Base-by-base conservation (phyloP, 257 asterid species). In the Nicotiana tomentosiformis region DNA sequence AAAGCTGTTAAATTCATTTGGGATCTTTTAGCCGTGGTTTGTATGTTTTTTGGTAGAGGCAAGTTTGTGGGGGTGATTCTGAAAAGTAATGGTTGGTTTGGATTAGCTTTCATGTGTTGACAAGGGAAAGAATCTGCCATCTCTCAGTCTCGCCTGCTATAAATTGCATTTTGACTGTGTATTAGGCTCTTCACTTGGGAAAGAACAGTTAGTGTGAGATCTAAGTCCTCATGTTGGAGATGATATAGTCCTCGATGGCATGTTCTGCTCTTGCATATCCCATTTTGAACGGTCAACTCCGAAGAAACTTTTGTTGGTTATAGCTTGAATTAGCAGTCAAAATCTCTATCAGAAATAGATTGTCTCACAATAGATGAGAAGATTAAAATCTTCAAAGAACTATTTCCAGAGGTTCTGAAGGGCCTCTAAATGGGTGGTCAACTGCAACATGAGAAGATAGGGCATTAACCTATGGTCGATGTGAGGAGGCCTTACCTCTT, bases 71-170 rank as follows among this genome's bases (percentile, higher is more conserved):
- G 60, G 26, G 20, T 46, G 79, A 72, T 72, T 72, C 61, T 23
- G 35, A 49, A 72, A 70, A 72, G 79, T 23, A 72, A 72, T 49
- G 79, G 80, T 29, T 76, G 80, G 39, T 74, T 74, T 26, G 61
- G 39, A 49, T 74, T 74, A 23, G 7, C 62, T 74, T 74, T 74
- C 43, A 74, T 74, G 7, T 76, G 80, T 23, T 29, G 58, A 53
- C 58, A 26, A 51, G 5, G 61, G 39, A 23, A 72, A 49, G 39
- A 72, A 46, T 16, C 37, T 72, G 20, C 23, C 37, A 29, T 74
- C 12, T 74, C 62, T 72, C 9, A 12, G 14, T 46, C 39, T 72
- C 79, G 1, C 35, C 61, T 39, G 49, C n/a, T 43, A 39, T 23
- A 72, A 53, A 12, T 46, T 72, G 79, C 61, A 72, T 46, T 43